A percentile compares a stretch with the other conserved stretches of the same genome.
These are phyloP conservation scores for Epichloe aotearoae DNA, from an alignment of 2,329 filamentous ascomycete genomes.

Conservation along the genomic window DNA sequence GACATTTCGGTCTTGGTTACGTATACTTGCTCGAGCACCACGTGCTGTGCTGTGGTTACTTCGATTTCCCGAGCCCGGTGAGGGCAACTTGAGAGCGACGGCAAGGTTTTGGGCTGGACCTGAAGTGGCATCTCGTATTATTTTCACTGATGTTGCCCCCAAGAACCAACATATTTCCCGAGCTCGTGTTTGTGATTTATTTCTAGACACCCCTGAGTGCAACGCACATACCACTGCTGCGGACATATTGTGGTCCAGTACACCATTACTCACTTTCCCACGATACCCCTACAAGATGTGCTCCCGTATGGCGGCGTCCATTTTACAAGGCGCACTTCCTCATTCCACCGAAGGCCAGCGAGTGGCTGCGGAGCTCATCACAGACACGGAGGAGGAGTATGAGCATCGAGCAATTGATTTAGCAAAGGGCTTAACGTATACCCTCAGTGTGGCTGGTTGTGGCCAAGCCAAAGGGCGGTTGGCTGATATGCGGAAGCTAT, in stretches of 20 bases:
- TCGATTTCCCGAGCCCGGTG: slow-evolving; percentile 89
- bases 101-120: slow-evolving; percentile 73
- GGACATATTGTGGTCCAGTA: slow-evolving; percentile 92
- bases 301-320: slow-evolving; percentile 92
- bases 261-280: slow-evolving; percentile 78
- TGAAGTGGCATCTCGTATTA: slow-evolving; percentile 72
- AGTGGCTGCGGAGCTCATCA: slow-evolving; percentile 65
- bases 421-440: slow-evolving; percentile 50
- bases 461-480: slow-evolving; percentile 54
- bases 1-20: slow-evolving; percentile 89
- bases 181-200: slow-evolving; percentile 83
- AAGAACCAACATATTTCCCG: slow-evolving; percentile 90
- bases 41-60: slow-evolving; percentile 90
- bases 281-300: slow-evolving; percentile 98
- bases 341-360: slow-evolving; percentile 50
- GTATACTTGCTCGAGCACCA: slow-evolving; percentile 72
- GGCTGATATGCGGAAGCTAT: slow-evolving; percentile 61
- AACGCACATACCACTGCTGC: slow-evolving; percentile 97
- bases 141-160: slow-evolving; percentile 93
- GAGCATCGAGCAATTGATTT: slow-evolving; percentile 63
- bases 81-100: slow-evolving; percentile 69
- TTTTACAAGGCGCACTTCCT: slow-evolving; percentile 78
- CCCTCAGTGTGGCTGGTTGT: slow-evolving; percentile 26
- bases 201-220: slow-evolving; percentile 94
- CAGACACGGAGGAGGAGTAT: slow-evolving; percentile 66